Evolutionary conservation across 768 basidiomycete species (phyloP).

Genomic region (Cyathus striatus): DNA sequence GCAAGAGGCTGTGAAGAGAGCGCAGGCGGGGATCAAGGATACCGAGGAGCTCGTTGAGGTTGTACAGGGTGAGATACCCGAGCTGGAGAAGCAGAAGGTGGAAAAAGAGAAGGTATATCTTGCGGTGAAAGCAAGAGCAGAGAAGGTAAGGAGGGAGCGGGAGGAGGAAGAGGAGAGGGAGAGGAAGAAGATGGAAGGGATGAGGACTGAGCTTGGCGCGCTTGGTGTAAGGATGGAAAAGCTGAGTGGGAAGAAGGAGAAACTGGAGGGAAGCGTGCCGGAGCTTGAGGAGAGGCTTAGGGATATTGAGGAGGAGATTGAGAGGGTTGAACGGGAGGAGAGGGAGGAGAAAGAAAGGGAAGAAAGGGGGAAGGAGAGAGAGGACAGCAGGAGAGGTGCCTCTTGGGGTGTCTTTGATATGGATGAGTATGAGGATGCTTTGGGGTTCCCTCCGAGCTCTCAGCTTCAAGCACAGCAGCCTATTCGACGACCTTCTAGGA

Average conservation of each 20-base stretch:
- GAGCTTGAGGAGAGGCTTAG: conserved; percentile 67
- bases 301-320: conserved; percentile 57
- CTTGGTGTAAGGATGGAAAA: conserved; percentile 64
- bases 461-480: background rate
- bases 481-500: background rate
- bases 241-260: conserved; percentile 59
- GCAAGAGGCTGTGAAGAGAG: conserved; percentile 84
- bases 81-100: conserved; percentile 27
- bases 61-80: conserved; percentile 40
- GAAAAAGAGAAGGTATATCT: conserved; percentile 38
- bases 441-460: conserved; percentile 3
- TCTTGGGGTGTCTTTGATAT: too few relatives aligned
- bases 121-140: conserved; percentile 44
- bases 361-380: too few relatives aligned
- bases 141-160: conserved; percentile 35
- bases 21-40: conserved; percentile 50
- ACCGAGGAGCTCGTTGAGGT: conserved; percentile 40
- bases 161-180: conserved; percentile 40
- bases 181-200: conserved; percentile 45
- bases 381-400: too few relatives aligned
- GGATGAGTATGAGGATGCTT: conserved; percentile 10
- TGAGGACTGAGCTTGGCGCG: conserved; percentile 52
- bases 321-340: conserved; percentile 25
- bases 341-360: conserved; percentile 1
- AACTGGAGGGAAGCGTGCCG: conserved; percentile 47